Base-by-base conservation (phyloP, 2,329 filamentous ascomycete species). In the Coniochaeta sp. region DNA sequence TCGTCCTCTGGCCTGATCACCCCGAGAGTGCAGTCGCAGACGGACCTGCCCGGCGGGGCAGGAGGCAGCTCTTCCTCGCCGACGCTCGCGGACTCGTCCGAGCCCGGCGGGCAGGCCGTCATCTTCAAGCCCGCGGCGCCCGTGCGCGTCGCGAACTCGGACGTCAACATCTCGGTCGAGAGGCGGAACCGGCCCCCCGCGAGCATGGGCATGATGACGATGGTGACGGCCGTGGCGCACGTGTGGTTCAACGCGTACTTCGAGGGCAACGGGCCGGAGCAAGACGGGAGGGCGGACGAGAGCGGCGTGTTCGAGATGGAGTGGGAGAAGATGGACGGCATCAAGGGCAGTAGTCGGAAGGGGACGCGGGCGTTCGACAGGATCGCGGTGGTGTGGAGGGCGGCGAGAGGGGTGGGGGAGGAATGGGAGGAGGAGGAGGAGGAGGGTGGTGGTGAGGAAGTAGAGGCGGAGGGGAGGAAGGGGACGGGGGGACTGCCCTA, bases 231-330 rank as follows among this genome's bases (percentile, higher is more conserved):
- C 0, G 88, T 98, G 10, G 93, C 93, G 0, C 93, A 98, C 69
- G 90, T 96, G 17, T 99, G 95, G 95, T 96, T 97, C 79, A 99
- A 99, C 69, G 80, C 87, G 1, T 98, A 87, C 74, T 98, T 98
- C 68, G 95, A 98, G 75, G 92, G 93, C 52, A 78, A 84, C 22
- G 89, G 89, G 0, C 87, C 89, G 0, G 89, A 92, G 68, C 80
- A 47, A 28, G 73, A 77, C 30, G 90, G 89, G 26, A 75, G 79
- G 17, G 80, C 90, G 0, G 81, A 89, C 56, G 81, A 87, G 50
- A 89, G 82, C 10, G 93, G 83, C 12, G 77, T 85, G 3, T 86
- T 86, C 57, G 74, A 77, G 61, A 81, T 86, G 30, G 79, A 80
- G 1, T 86, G 83, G 83, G 82, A 85, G 42, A 78, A 79, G 59